These are phyloP conservation scores for Sarocladium brachiariae DNA, from an alignment of 2,329 filamentous ascomycete genomes.

Conservation along the genomic window DNA sequence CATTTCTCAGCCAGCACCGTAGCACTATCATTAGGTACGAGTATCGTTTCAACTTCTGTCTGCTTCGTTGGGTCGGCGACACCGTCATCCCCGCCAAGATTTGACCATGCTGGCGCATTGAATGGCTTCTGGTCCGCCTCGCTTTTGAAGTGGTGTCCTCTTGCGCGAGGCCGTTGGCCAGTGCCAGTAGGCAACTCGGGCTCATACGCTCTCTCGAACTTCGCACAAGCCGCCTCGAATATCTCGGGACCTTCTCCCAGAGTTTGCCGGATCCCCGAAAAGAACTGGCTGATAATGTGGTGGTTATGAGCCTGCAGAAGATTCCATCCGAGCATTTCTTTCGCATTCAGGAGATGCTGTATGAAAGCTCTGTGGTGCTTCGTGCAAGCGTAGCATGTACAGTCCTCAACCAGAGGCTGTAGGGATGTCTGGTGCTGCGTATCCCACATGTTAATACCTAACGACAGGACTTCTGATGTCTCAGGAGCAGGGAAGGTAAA, in stretches of 20 bases:
- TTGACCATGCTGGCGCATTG: slow-evolving; percentile 62
- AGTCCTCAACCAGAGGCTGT: slow-evolving; percentile 54
- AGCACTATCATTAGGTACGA: slow-evolving; percentile 39
- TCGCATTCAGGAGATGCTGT: slow-evolving; percentile 78
- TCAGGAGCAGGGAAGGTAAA: slow-evolving; percentile 61
- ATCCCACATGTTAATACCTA: slow-evolving; percentile 78
- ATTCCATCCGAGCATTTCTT: slow-evolving; percentile 96
- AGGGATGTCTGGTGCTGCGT: slow-evolving; percentile 54
- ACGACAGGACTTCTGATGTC: slow-evolving; percentile 28
- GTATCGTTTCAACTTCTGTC: slow-evolving; percentile 39
- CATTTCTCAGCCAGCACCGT: slow-evolving; percentile 48
- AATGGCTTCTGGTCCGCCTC: slow-evolving; percentile 58
- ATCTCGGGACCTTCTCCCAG: slow-evolving; percentile 47
- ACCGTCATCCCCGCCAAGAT: slow-evolving; percentile 30
- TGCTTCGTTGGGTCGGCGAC: neutral
- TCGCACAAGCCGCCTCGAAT: slow-evolving; percentile 48
- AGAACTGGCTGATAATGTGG: slow-evolving; percentile 64
- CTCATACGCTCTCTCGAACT: slow-evolving; percentile 55
- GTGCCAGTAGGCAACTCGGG: slow-evolving; percentile 64
- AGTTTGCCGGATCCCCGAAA: slow-evolving; percentile 58
- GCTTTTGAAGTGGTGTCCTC: slow-evolving; percentile 77
- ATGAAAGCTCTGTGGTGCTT: slow-evolving; percentile 82
- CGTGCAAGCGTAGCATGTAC: slow-evolving; percentile 76
- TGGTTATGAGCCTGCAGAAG: slow-evolving; percentile 91
- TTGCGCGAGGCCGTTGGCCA: slow-evolving; percentile 69